Evolutionary conservation across 805 yeast species (phyloP).

Genomic region (Brettanomyces naardenensis): DNA sequence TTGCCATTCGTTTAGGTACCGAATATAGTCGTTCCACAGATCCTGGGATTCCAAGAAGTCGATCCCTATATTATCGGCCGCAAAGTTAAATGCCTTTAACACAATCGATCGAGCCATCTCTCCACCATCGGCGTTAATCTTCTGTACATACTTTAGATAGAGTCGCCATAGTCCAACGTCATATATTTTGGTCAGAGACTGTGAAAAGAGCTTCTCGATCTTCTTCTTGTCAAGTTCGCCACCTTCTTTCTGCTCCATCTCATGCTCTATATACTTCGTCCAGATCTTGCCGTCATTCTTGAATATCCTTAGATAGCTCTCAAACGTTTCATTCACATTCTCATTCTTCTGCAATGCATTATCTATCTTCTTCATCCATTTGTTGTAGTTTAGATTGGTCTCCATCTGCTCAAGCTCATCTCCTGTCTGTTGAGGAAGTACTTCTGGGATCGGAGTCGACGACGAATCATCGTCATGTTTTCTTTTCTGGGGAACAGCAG

Average conservation of each 20-base stretch:
- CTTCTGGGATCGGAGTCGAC: too few relatives aligned
- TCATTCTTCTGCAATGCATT: conserved; percentile 39
- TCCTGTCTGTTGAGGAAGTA: conserved; percentile 54
- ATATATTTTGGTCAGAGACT: conserved; percentile 53
- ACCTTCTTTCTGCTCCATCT: conserved; percentile 24
- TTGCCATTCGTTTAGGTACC: conserved; percentile 68
- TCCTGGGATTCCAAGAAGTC: conserved; percentile 59
- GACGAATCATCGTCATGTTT: too few relatives aligned
- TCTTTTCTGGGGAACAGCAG: not conserved
- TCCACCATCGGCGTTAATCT: conserved; percentile 66
- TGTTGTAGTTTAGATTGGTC: conserved; percentile 43
- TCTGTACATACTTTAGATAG: conserved; percentile 73
- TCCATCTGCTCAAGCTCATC: conserved; percentile 36
- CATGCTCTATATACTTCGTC: conserved; percentile 58
- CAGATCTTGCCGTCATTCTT: conserved; percentile 68
- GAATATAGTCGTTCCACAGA: conserved; percentile 80
- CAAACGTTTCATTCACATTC: conserved; percentile 50
- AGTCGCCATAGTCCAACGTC: conserved; percentile 66
- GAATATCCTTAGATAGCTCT: conserved; percentile 53
- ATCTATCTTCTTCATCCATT: conserved; percentile 51
- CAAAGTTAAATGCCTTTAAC: conserved; percentile 77
- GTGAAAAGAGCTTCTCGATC: conserved; percentile 59
- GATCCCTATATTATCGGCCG: conserved; percentile 66
- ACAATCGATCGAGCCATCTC: conserved; percentile 70
- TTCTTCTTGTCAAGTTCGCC: conserved; percentile 49